These are phyloP conservation scores for Phytophthora foliorum DNA, from an alignment of 352 stramenopile genomes.

Conservation along the genomic window DNA sequence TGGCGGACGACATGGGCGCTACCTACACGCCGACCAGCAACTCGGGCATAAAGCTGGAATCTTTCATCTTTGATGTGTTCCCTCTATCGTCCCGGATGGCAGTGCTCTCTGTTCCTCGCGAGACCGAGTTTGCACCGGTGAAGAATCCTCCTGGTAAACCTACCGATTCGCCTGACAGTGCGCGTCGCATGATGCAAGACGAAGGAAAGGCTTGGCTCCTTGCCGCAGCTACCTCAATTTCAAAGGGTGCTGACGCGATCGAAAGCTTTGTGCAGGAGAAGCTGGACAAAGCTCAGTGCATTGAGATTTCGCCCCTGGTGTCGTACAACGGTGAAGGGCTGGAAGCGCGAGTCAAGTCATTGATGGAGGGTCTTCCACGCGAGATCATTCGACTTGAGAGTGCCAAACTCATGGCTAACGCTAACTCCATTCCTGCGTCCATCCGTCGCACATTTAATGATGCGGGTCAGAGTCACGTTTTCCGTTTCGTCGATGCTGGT, in stretches of 20 bases:
- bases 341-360: slow-evolving; percentile 33
- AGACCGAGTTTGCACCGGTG: slow-evolving; percentile 94
- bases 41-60: slow-evolving; percentile 98
- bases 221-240: slow-evolving; percentile 46
- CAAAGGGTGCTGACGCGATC: slow-evolving; percentile 32
- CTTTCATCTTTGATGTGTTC: slow-evolving; percentile 99
- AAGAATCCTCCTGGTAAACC: slow-evolving; percentile 89
- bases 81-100: slow-evolving; percentile 93
- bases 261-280: slow-evolving; percentile 46
- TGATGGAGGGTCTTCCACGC: slow-evolving; percentile 39
- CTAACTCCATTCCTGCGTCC: slow-evolving; percentile 44
- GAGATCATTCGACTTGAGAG: slow-evolving; percentile 54
- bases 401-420: slow-evolving; percentile 24
- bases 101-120: slow-evolving; percentile 93
- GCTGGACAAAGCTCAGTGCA: slow-evolving; percentile 37
- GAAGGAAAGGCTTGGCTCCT: slow-evolving; percentile 78
- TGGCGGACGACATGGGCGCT: slow-evolving; percentile 81
- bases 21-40: slow-evolving; percentile 85
- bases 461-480: slow-evolving; percentile 55
- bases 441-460: slow-evolving; percentile 46
- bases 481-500: slow-evolving; percentile 56
- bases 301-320: slow-evolving; percentile 90
- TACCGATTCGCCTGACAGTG: slow-evolving; percentile 89
- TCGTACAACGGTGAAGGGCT: slow-evolving; percentile 91
- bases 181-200: slow-evolving; percentile 73